Evolutionary conservation across 1,284 basidiomycete genomes (phyloP), one percentile per base, ranked within the genome.

Genomic region (Erythrobasidium hasegawianum): DNA sequence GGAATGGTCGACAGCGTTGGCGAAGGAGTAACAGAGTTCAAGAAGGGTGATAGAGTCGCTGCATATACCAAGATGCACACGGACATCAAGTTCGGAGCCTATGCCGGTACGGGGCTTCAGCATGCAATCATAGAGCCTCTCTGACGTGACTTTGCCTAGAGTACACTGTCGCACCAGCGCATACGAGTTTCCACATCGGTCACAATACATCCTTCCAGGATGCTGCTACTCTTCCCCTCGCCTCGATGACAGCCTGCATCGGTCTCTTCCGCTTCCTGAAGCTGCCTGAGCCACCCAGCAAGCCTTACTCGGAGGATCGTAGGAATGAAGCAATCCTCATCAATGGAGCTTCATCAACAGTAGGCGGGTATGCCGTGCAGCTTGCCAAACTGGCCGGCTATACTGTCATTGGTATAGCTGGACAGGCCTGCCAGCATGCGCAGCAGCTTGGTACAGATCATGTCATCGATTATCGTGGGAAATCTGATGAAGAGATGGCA

Each of bases 351-450:
- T 71, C 72, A 24, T 74, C 75, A 0, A 75, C 74, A 9, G 76
- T 78, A 20, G 78, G 78, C 2, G 70, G 71, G 9, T 78, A 74
- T 64, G 76, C 73, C 1, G 71, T 73, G 11, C 78, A 79, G 69
- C 72, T 79, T 8, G 74, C 76, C 52, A 77, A 76, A 57, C 68
- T 70, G 14, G 68, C 74, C 0, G 75, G 75, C 10, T 71, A 72
- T 64, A 65, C 71, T 26, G 72, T 77, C n/a, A 71, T 78, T 22
- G 78, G 73, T 9, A 72, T 77, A 4, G 76, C 75, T 1, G 75
- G 76, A 18, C 13, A 59, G 2, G 70, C 72, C 2, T 29, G 49
- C 10, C 66, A 69, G 11, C 64, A 72, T 43, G 68, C 74, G 1
- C 60, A 61, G 33, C 47, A 59, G 2, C 69, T 74, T 41, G 76